Conservation (phyloP, 148 eudicot genomes). For the Persicaria tinctoria region DNA sequence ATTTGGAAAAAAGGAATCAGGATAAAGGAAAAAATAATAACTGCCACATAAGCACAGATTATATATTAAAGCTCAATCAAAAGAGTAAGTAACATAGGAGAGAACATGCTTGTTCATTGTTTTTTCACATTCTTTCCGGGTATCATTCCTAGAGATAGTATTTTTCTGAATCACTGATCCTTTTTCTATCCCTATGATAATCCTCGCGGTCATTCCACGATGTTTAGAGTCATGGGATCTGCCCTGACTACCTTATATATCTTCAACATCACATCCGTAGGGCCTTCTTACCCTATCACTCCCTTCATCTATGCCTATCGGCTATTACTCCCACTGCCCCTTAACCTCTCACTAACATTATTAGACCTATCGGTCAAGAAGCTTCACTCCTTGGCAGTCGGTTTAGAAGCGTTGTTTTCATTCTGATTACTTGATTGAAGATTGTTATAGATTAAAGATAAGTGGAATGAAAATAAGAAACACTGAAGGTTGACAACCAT, state of each 20-base stretch:
- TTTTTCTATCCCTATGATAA: slow-evolving; percentile 29
- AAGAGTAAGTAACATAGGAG: background rate
- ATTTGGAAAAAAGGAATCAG: background rate
- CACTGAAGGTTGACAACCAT: too few species aligned
- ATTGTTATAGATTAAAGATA: background rate
- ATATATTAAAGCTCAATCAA: background rate
- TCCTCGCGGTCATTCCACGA: slow-evolving; percentile 39
- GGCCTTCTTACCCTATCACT: slow-evolving; percentile 39
- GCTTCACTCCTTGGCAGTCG: too few species aligned
- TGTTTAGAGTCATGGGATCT: slow-evolving; percentile 29
- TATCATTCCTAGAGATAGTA: slow-evolving; percentile 16
- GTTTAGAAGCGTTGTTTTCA: too few species aligned
- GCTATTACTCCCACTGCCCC: slow-evolving; percentile 22
- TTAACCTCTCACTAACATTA: slow-evolving; percentile 25
- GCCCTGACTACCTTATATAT: slow-evolving; percentile 30
- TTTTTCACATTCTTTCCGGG: slow-evolving; percentile 11
- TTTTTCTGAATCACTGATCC: slow-evolving; percentile 29
- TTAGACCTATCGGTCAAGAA: slow-evolving; percentile 9
- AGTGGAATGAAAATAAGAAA: background rate
- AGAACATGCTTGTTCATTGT: slow-evolving; percentile 28
- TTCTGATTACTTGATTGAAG: background rate
- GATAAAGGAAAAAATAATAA: background rate
- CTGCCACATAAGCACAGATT: background rate
- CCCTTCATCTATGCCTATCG: slow-evolving; percentile 24
- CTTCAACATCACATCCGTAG: slow-evolving; percentile 28